Evolutionary conservation across 2,329 filamentous ascomycete species (phyloP), one percentile per base, ranked within the genome.

Genomic region (Penicillium thymicola): DNA sequence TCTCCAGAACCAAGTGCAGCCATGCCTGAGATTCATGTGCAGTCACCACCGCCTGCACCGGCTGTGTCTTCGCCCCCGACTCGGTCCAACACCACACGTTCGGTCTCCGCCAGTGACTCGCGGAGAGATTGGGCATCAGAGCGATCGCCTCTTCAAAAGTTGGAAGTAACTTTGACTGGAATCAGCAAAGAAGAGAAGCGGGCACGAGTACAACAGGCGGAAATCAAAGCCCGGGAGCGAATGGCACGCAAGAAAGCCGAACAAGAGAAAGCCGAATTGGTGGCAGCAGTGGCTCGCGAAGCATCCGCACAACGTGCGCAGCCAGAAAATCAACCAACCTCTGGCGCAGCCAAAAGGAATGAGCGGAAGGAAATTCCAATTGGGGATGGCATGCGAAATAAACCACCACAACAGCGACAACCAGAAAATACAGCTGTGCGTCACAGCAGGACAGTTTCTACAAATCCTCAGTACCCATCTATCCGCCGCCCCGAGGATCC

Each of bases 131-230:
- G 89, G 75, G 89, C 93, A 68, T 82, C 88, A 55, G 89, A 95
- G 71, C 86, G 89, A 67, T 97, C 93, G 61, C 94, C 95, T 51
- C 82, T 99, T 51, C 93, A 99, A 75, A 94, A 88, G 78, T 84
- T 99, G 64, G 93, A 99, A 78, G 85, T 90, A 69, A 94, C 90
- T 67, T 82, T 97, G 68, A 89, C 89, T 73, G 92, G 89, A 75
- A 93, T 97, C 74, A 96, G 89, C 72, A 97, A 97, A 73, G 92
- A 97, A 76, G 92, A 97, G 75, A 95, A 96, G 74, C 84, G 93
- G 62, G 91, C 92, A 9, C 84, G 90, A 45, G 85, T 93, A 5
- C 84, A 92, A 70, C 89, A 93, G 66, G 91, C 91, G 6, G 93
- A 97, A 72, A 81, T 86, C 64, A 83, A 84, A 42, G 83, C 87